These are phyloP conservation scores for Emergomyces pasteurianus DNA, from an alignment of 2,329 filamentous ascomycete species.

Conservation along the genomic window DNA sequence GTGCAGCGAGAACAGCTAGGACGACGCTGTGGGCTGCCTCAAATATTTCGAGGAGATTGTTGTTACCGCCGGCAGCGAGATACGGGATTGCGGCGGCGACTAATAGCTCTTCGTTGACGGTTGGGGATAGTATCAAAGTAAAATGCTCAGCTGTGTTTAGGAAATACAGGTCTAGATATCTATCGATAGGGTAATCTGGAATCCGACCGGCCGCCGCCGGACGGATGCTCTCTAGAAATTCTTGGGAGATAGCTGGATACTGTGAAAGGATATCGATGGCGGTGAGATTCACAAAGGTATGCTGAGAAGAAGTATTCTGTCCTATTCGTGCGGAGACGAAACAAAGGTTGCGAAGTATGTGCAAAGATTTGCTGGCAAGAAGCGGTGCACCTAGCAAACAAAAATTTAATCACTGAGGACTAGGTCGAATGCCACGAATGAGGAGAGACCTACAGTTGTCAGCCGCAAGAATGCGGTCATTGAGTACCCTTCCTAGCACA, in stretches of 20 bases:
- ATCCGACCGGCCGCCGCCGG: conserved; percentile 45
- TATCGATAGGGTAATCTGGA: conserved; percentile 53
- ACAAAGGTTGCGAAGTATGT: conserved; percentile 62
- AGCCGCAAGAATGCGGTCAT: conserved; percentile 43
- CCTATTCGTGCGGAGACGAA: conserved; percentile 70
- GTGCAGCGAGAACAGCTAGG: conserved; percentile 67
- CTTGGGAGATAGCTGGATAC: conserved; percentile 53
- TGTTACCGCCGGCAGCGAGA: conserved; percentile 48
- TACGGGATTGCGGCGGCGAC: conserved; percentile 64
- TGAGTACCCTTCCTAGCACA: conserved; percentile 53
- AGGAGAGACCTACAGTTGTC: conserved; percentile 35
- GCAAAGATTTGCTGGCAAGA: conserved; percentile 59
- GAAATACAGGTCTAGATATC: conserved; percentile 75
- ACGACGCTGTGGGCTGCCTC: conserved; percentile 78
- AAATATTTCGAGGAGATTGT: conserved; percentile 57
- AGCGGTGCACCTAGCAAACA: conserved; percentile 42
- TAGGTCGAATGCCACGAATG: not conserved
- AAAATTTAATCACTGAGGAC: conserved; percentile 7
- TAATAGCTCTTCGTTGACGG: conserved; percentile 59
- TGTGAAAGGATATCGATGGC: conserved; percentile 69
- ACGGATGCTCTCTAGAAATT: conserved; percentile 54
- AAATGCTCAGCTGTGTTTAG: conserved; percentile 79
- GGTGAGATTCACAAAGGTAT: conserved; percentile 70
- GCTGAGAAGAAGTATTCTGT: conserved; percentile 65
- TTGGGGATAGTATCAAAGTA: conserved; percentile 54